A percentile compares a stretch with the other conserved stretches of the same genome.
Evolutionary conservation across 139 green algal species (phyloP).

Genomic region (Dunaliella primolecta): DNA sequence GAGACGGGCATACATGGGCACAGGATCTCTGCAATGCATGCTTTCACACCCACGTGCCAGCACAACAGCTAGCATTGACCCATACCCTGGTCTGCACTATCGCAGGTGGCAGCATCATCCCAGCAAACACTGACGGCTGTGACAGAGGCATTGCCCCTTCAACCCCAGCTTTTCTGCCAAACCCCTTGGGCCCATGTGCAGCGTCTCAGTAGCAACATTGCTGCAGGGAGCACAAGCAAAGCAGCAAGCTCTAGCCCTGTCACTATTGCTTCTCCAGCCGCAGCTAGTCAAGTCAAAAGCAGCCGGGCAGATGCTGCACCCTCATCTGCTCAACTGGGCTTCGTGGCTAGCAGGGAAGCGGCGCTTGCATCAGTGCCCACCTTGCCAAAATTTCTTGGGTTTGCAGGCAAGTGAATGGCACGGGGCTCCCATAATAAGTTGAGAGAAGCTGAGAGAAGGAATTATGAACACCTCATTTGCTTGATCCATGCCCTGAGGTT

Average conservation of each 20-base stretch:
- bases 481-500: too few species aligned
- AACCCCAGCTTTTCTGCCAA: background rate
- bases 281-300: background rate
- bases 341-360: background rate
- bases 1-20: too few species aligned
- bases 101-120: background rate
- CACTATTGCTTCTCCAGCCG: background rate
- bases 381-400: constrained; percentile 4
- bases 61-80: too few species aligned
- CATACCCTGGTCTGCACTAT: too few species aligned
- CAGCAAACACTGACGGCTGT: background rate
- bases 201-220: background rate
- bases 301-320: background rate
- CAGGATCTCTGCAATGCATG: too few species aligned
- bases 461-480: too few species aligned
- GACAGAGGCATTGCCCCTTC: background rate
- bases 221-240: background rate
- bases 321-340: background rate
- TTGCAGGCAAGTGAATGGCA: constrained; percentile 1
- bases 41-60: too few species aligned
- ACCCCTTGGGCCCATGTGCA: background rate
- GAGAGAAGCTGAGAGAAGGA: too few species aligned
- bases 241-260: background rate
- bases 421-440: too few species aligned
- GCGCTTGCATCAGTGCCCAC: constrained; percentile 1